Base-by-base conservation (phyloP, 345 rosid species). In the Reutealis trisperma region DNA sequence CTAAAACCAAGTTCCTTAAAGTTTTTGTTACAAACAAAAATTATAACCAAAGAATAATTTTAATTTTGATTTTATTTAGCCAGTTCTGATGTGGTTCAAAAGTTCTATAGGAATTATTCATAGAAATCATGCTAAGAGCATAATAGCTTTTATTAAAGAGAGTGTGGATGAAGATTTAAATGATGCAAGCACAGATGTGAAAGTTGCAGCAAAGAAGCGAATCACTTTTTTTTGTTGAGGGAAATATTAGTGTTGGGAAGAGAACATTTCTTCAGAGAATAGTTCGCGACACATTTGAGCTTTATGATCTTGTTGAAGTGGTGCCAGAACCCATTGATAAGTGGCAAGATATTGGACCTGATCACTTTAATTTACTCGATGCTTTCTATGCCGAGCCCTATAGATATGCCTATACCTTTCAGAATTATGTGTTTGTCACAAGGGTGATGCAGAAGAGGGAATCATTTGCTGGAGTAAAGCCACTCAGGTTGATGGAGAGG, bases 361-460 rank as follows among this genome's bases (percentile, higher is more conserved):
- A 94, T 74, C 98, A 96, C 84, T 96, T 93, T 69, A 96, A 96
- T 75, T 89, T 96, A 65, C 78, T 96, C 41, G 94, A 93, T 79
- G 98, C 99, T 19, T 96, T 90, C 82, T 96, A 96, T 84, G 91
- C 93, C 8, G 95, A 92, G 75, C 99, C 99, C 2, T 85, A 88
- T 74, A 87, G 99, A 85, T 96, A 96, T 88, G 99, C 99, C 25
- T 96, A 93, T 76, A 96, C 99, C 55, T 96, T 96, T 83, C 99
- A 96, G 91, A 96, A 96, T 81, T 96, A 96, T 83, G 99, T 96
- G 76, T 96, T 96, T 60, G 98, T 96, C 32, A 96, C 99, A 41
- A 86, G 98, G 88, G 90, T 96, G 70, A 93, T 96, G 99, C 99
- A 96, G 89, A 98, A 96, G 88, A 92, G 94, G 82, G 97, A 96